These are phyloP conservation scores for Wickerhamomyces sp. DNA, from an alignment of 1,139 yeast species.

Conservation along the genomic window DNA sequence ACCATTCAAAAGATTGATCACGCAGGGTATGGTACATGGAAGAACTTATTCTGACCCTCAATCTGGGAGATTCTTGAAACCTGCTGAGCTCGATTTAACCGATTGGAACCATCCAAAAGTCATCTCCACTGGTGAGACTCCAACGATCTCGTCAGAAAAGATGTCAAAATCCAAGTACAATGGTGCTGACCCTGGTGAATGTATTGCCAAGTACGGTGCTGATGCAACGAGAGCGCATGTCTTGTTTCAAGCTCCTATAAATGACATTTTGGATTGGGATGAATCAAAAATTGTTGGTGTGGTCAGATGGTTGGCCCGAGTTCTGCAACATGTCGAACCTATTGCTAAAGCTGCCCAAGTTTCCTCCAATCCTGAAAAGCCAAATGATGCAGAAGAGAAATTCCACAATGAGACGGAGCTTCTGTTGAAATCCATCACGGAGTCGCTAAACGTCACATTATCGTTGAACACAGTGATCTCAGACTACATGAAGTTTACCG, in stretches of 20 bases:
- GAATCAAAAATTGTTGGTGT: conserved; percentile 81
- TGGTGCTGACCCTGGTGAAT: conserved; percentile 85
- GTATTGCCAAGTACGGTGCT: conserved; percentile 79
- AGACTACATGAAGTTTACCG: conserved; percentile 83
- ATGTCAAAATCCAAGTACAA: conserved; percentile 96
- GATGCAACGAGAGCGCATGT: conserved; percentile 94
- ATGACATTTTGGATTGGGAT: conserved; percentile 84
- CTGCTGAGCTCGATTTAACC: conserved; percentile 56
- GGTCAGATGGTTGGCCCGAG: conserved; percentile 76
- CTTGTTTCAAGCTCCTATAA: conserved; percentile 87
- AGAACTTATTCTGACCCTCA: conserved; percentile 70
- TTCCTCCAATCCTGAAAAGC: conserved; percentile 6
- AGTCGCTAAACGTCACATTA: conserved; percentile 52
- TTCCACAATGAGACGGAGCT: conserved; percentile 55
- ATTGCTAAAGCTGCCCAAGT: conserved; percentile 9
- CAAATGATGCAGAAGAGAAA: conserved; percentile 42
- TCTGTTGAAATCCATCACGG: conserved; percentile 46
- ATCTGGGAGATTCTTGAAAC: conserved; percentile 70
- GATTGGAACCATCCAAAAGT: conserved; percentile 41
- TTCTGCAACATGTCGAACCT: conserved; percentile 37
- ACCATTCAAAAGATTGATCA: conserved; percentile 73
- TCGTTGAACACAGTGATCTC: conserved; percentile 83
- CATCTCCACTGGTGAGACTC: conserved; percentile 43
- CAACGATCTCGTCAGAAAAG: conserved; percentile 67
- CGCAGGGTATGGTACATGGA: conserved; percentile 99